Evolutionary conservation across 306 rosid species (phyloP).

Genomic region (Rosa chinensis): DNA sequence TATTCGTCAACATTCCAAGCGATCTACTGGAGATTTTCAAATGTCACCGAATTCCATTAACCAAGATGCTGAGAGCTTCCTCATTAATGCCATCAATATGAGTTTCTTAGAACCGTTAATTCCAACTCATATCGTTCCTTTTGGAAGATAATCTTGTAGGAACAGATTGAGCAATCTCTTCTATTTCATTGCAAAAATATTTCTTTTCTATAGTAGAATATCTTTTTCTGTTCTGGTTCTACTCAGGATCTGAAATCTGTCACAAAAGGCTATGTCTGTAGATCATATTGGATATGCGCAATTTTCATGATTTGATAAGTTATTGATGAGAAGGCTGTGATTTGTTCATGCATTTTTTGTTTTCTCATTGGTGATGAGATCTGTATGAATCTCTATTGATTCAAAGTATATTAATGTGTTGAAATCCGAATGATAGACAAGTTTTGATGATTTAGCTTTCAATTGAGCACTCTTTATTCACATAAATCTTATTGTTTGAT

Average conservation of each 20-base stretch:
- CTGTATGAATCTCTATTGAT: conserved; percentile 8
- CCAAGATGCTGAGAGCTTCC: conserved; percentile 71
- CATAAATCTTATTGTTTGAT: too few relatives aligned
- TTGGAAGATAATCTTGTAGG: too few relatives aligned
- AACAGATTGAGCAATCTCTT: too few relatives aligned
- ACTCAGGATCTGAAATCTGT: conserved; percentile 11
- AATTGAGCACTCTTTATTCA: too few relatives aligned
- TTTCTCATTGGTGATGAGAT: not conserved
- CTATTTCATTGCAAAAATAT: not conserved
- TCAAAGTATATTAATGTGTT: not conserved
- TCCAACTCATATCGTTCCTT: too few relatives aligned
- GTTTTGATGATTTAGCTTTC: too few relatives aligned
- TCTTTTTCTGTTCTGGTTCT: conserved; percentile 9
- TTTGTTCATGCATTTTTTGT: too few relatives aligned
- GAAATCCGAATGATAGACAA: not conserved
- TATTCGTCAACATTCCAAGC: conserved; percentile 42
- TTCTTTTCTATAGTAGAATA: not conserved
- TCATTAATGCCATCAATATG: conserved; percentile 82
- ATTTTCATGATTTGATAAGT: not conserved
- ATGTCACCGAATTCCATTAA: conserved; percentile 46
- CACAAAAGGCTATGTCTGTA: too few relatives aligned
- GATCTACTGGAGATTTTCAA: conserved; percentile 40
- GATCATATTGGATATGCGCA: not conserved
- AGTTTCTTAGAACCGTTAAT: conserved; percentile 62
- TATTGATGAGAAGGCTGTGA: too few relatives aligned